A percentile compares a stretch with the other conserved stretches of the same genome.
Conservation (phyloP, 768 basidiomycete species). For the Lentinula sp. region DNA sequence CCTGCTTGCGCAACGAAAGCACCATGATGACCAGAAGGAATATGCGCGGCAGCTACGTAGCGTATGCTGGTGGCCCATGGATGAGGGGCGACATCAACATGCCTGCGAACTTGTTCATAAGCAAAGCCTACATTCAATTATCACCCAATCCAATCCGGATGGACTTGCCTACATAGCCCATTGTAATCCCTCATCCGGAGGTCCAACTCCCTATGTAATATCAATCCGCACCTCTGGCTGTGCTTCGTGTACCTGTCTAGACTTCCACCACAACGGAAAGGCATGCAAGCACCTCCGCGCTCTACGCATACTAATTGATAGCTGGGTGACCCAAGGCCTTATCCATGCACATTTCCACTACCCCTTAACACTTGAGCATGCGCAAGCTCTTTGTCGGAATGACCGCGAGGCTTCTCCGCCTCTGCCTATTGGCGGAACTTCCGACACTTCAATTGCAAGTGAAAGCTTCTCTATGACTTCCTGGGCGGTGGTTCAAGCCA, state of each 20-base stretch:
- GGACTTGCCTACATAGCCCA: no score
- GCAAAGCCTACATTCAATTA: no score
- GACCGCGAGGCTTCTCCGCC: not conserved
- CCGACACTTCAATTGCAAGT: no score
- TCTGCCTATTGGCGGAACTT: no score
- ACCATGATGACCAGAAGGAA: not conserved
- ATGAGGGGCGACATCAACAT: not conserved
- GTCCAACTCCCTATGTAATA: no score
- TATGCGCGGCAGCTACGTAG: not conserved
- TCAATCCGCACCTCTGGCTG: no score
- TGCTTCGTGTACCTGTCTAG: not conserved
- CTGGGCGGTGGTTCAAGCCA: no score
- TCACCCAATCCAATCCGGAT: no score
- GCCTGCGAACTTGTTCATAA: not conserved
- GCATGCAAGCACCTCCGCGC: not conserved
- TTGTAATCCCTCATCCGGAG: no score
- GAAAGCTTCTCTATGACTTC: no score
- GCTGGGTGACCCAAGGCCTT: not conserved
- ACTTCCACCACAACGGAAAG: not conserved
- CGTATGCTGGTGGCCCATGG: not conserved
- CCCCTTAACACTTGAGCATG: not conserved
- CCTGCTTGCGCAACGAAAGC: no score
- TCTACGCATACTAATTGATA: not conserved
- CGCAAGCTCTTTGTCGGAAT: not conserved
- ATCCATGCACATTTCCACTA: not conserved